Base-by-base conservation (phyloP, 73 alveolate species). In the Blepharisma stoltei region DNA sequence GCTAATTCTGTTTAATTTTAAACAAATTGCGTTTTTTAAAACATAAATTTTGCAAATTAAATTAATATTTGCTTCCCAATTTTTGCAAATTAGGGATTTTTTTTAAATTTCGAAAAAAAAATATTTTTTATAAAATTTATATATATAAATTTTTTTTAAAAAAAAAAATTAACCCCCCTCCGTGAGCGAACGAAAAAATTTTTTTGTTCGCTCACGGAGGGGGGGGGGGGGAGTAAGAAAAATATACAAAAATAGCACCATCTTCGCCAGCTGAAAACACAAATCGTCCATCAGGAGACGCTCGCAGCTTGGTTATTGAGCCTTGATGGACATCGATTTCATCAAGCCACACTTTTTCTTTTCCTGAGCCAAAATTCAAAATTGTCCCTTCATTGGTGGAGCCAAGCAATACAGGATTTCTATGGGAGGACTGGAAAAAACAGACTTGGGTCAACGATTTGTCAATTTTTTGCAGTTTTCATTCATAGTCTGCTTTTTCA, bases 181-280 rank as follows among this genome's bases (percentile, higher is more conserved):
- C n/a, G n/a, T n/a, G n/a, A n/a, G n/a, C n/a, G n/a, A n/a, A n/a
- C n/a, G n/a, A n/a, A n/a, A n/a, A n/a, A n/a, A n/a, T n/a, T n/a
- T n/a, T n/a, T n/a, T n/a, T n/a, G n/a, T n/a, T n/a, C n/a, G n/a
- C n/a, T n/a, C n/a, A n/a, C n/a, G n/a, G n/a, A n/a, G n/a, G n/a
- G n/a, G n/a, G n/a, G n/a, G n/a, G n/a, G n/a, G n/a, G n/a, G n/a
- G n/a, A n/a, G n/a, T n/a, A n/a, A n/a, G n/a, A n/a, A n/a, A n/a
- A n/a, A n/a, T n/a, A n/a, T n/a, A 90, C 81, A 70, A 93, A 88
- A 9, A 93, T 20, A 20, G 91, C 55, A 1, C 98, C 98, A 80
- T 93, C 98, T 20, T 82, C 69, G 11, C 98, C 98, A 6, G 94
- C 78, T 21, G 97, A 88, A 68, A 93, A 93, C 43, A 93, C 83